Percentiles rank a stretch among this genome's conserved stretches.
Conservation (phyloP, 2,329 filamentous ascomycete genomes). For the Curvularia sp. region DNA sequence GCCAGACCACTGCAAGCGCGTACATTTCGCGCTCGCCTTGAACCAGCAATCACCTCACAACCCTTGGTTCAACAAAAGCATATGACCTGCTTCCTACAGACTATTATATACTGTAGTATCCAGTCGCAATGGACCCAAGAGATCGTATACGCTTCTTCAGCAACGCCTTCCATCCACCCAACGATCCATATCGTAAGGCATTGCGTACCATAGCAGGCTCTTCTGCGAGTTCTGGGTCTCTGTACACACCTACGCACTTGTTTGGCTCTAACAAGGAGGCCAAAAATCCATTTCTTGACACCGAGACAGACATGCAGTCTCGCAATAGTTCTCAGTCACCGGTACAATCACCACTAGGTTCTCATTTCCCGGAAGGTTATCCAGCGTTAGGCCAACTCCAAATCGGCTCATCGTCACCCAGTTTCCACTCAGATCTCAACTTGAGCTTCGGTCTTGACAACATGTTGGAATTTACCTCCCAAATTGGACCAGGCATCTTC, state of each 20-base stretch:
- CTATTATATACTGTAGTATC: background rate
- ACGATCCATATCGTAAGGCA: constrained; percentile 9
- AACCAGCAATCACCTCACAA: background rate
- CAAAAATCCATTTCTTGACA: background rate
- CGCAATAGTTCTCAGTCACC: no score
- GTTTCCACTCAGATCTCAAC: background rate
- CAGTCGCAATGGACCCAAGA: constrained; percentile 13
- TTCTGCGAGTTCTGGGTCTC: background rate
- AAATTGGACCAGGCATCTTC: constrained; percentile 10
- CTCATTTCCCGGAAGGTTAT: background rate
- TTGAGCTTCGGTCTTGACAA: background rate
- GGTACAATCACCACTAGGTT: background rate
- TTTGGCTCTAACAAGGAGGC: constrained; percentile 17
- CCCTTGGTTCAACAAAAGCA: background rate
- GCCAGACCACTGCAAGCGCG: background rate
- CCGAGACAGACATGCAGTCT: background rate
- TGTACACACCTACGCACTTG: background rate
- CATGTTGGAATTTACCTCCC: background rate
- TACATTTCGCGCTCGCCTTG: background rate
- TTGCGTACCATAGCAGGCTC: background rate
- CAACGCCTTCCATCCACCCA: constrained; percentile 22
- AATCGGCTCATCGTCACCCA: background rate
- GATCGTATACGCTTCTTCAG: constrained; percentile 30
- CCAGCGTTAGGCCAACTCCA: background rate
- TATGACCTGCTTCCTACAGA: background rate